A percentile compares a stretch with the other conserved stretches of the same genome.
Evolutionary conservation across 1,139 yeast genomes (phyloP).

Genomic region (Oligophagozyma castellii): DNA sequence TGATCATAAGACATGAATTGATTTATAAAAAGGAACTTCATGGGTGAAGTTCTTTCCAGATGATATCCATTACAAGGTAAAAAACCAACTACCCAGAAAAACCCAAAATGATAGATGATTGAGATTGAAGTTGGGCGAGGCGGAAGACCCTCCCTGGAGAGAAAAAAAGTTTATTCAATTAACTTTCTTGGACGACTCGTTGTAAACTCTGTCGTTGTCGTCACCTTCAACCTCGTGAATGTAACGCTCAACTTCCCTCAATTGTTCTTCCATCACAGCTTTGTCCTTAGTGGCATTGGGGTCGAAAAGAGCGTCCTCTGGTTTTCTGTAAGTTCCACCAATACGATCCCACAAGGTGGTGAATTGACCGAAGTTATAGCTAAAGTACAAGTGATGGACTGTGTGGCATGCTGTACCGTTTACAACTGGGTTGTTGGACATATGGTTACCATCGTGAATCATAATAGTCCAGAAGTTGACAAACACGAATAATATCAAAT

Average conservation of each 20-base stretch:
- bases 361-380: slow-evolving; percentile 95
- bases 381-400: slow-evolving; percentile 88
- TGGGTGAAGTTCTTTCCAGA: no score
- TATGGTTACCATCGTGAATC: slow-evolving; percentile 95
- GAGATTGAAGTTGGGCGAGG: no score
- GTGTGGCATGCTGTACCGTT: slow-evolving; percentile 99
- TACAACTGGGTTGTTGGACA: slow-evolving; percentile 84
- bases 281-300: slow-evolving; percentile 43
- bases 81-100: no score
- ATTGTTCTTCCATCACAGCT: slow-evolving; percentile 61
- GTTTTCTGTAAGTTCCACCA: slow-evolving; percentile 86
- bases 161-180: no score
- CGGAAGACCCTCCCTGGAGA: no score
- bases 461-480: slow-evolving; percentile 97
- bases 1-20: no score
- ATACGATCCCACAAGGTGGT: slow-evolving; percentile 96
- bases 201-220: slow-evolving; percentile 41
- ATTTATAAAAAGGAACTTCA: no score
- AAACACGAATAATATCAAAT: slow-evolving; percentile 67
- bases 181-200: slow-evolving; percentile 6
- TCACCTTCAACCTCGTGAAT: slow-evolving; percentile 69
- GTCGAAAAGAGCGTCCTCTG: slow-evolving; percentile 76
- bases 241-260: slow-evolving; percentile 64
- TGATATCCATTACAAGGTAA: no score
- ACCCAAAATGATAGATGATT: no score